A percentile compares a stretch with the other conserved stretches of the same genome.
These are phyloP conservation scores for Colletotrichum sp. DNA, from an alignment of 2,329 filamentous ascomycete species.

Conservation along the genomic window DNA sequence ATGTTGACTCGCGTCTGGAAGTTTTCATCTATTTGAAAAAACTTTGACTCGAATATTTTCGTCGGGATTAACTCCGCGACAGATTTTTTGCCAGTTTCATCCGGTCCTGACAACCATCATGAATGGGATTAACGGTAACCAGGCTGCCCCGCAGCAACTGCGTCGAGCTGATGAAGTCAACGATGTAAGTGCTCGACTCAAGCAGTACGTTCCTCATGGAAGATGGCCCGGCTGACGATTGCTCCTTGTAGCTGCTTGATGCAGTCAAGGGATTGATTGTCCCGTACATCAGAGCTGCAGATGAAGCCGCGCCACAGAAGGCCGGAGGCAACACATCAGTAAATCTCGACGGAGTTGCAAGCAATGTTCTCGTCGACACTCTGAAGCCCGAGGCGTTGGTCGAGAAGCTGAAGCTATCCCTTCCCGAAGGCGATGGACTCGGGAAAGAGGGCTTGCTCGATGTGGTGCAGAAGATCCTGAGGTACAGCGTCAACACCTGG, in stretches of 20 bases:
- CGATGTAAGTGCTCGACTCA: constrained; percentile 42
- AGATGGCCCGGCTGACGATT: neutral
- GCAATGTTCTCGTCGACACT: constrained; percentile 68
- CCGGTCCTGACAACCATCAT: neutral
- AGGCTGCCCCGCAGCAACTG: constrained; percentile 21
- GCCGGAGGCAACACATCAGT: constrained; percentile 55
- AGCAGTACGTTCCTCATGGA: neutral
- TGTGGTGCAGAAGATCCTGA: constrained; percentile 72
- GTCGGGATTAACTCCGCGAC: neutral
- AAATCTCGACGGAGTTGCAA: constrained; percentile 39
- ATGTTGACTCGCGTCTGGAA: neutral
- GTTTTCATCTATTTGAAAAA: neutral
- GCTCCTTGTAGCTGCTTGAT: constrained; percentile 63
- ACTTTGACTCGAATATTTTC: neutral
- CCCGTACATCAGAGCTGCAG: constrained; percentile 73
- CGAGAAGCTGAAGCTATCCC: constrained; percentile 60
- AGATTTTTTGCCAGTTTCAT: neutral
- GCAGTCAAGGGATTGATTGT: constrained; percentile 72
- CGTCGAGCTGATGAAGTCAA: constrained; percentile 49
- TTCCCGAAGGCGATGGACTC: constrained; percentile 60
- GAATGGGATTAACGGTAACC: constrained; percentile 16
- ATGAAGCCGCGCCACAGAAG: constrained; percentile 62
- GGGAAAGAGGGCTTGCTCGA: constrained; percentile 78
- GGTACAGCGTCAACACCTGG: constrained; percentile 97
- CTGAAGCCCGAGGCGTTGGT: constrained; percentile 63